Evolutionary conservation across 805 yeast species (phyloP), one percentile per base, ranked within the genome.

Genomic region (Torulaspora indica): DNA sequence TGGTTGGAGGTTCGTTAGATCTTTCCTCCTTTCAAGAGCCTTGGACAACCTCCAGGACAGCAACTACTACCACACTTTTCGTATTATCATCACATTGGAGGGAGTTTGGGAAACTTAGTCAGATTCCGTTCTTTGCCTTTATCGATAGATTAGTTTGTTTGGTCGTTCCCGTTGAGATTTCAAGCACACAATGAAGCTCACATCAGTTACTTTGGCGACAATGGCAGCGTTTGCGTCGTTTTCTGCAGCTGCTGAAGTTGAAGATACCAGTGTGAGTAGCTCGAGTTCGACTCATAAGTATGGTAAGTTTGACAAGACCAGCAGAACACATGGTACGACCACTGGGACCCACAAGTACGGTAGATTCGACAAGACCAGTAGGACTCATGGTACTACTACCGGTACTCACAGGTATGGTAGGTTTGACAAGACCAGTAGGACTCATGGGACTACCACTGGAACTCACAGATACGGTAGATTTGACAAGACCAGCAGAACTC

Each of bases 391-490:
- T 14, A 50, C 74, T 4, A 52, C 58, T 48, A 65, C 77, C 46
- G 76, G 76, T 51, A 78, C 84, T 41, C 82, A 78, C 68, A 73
- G 64, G 49, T 69, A 67, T 55, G 85, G 84, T 51, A 70, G 72
- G 57, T 72, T 76, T 69, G 71, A 71, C 61, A 68, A 72, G 54
- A 60, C 63, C 36, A 47, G 55, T 4, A 53, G 66, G 32, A 53
- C 64, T 8, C 42, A 56, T 13, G 49, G 64, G 12, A 50, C 73
- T 3, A 52, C 57, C 47, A 64, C 77, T 48, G 77, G 77, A 50
- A 79, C 85, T 43, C 83, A 79, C 69, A 73, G 64, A 49, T 70
- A 69, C 52, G 85, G 85, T 53, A 71, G 72, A 58, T 72, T 77
- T 69, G 70, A 72, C 63, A 69, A 73, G 56, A 62, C 65, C 33